phyloP scores from a whole-genome alignment of 768 basidiomycete genomes.

The Lactarius hengduanensis region DNA sequence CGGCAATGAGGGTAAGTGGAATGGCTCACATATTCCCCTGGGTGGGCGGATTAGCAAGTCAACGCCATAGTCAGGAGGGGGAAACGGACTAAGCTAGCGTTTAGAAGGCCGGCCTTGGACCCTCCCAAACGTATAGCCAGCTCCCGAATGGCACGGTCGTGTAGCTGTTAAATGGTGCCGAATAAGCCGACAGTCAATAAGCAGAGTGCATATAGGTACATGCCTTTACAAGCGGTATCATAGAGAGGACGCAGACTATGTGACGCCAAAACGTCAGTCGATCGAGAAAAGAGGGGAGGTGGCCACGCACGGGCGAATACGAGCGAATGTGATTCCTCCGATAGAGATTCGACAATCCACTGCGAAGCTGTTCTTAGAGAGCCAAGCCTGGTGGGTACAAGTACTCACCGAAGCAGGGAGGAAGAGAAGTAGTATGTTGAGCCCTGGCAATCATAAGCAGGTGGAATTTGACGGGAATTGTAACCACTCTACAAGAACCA shows the following conservation, averaged over 20 bases:
- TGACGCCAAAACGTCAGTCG: not conserved
- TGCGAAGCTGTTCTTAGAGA: constrained; percentile 32
- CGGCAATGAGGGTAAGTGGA: constrained; percentile 3
- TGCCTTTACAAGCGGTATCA: constrained; percentile 80
- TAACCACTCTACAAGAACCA: constrained; percentile 48
- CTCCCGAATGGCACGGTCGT: constrained; percentile 74
- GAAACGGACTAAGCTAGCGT: constrained; percentile 68
- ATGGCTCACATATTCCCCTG: constrained; percentile 66
- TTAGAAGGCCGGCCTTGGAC: constrained; percentile 72
- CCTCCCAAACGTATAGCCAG: constrained; percentile 75
- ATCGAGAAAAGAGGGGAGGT: not conserved
- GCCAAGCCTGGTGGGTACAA: not conserved
- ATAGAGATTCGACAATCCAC: constrained; percentile 55
- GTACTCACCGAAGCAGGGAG: constrained; percentile 65
- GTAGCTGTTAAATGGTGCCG: constrained; percentile 45
- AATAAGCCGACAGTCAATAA: not conserved
- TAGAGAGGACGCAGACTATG: constrained; percentile 62
- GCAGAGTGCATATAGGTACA: constrained; percentile 13
- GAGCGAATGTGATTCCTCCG: constrained; percentile 49
- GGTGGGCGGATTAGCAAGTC: constrained; percentile 26
- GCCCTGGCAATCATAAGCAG: constrained; percentile 45
- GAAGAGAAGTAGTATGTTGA: constrained; percentile 63
- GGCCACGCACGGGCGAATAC: constrained; percentile 58
- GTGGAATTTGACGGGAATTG: not conserved
- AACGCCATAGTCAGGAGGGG: not conserved